These are phyloP conservation scores for Garcia nutans DNA, from an alignment of 345 rosid species.

Conservation along the genomic window DNA sequence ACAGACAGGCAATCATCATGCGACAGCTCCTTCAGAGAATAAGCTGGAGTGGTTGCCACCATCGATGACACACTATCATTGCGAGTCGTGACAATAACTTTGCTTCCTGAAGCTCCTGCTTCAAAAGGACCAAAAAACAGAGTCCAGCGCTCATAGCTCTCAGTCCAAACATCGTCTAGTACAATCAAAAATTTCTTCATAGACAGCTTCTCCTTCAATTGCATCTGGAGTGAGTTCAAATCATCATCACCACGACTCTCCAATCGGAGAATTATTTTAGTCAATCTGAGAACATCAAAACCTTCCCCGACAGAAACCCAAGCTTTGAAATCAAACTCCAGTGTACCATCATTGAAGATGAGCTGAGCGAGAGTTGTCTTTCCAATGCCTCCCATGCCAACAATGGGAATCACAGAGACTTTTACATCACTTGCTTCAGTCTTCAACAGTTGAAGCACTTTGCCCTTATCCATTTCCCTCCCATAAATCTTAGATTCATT, in stretches of 20 bases:
- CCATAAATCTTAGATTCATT: conserved; percentile 4
- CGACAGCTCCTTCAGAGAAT: conserved; percentile 8
- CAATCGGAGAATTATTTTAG: conserved; percentile 1
- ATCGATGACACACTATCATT: not conserved
- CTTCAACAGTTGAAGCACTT: not conserved
- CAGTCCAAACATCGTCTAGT: conserved; percentile 35
- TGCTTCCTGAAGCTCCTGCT: conserved; percentile 24
- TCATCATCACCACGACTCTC: not conserved
- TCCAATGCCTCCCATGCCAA: conserved; percentile 13
- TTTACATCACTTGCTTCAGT: not conserved
- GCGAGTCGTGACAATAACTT: conserved; percentile 29
- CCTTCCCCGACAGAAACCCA: conserved; percentile 22
- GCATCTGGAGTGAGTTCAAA: conserved; percentile 17
- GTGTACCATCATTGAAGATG: not conserved
- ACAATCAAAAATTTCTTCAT: conserved; percentile 22
- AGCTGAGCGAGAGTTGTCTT: conserved; percentile 9
- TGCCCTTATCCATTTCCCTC: not conserved
- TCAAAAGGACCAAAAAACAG: conserved; percentile 11
- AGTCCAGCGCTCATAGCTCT: conserved; percentile 19
- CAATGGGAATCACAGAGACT: not conserved
- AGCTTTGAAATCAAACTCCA: conserved; percentile 6
- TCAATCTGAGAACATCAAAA: not conserved
- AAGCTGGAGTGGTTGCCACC: not conserved
- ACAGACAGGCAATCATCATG: conserved; percentile 1
- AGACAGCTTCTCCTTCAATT: conserved; percentile 8